phyloP scores from a whole-genome alignment of 495 filamentous ascomycete genomes.

The Penicillium egyptiacum region DNA sequence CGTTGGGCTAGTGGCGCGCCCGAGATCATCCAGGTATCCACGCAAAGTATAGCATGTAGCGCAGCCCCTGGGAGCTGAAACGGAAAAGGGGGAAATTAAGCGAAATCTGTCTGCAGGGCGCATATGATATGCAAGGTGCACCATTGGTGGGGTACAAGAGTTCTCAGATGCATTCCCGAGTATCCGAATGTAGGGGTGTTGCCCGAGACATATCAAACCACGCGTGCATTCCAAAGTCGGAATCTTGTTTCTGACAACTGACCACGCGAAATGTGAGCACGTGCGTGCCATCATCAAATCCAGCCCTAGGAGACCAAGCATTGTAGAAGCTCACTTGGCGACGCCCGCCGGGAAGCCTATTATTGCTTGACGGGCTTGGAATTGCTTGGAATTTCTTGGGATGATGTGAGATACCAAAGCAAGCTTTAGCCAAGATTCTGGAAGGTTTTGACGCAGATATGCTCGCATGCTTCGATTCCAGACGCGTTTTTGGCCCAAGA shows the following conservation, averaged over 20 bases:
- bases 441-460: not conserved
- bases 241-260: not conserved
- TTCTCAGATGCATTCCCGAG: not conserved
- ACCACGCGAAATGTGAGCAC: slow-evolving; percentile 10
- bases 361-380: not conserved
- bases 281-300: not conserved
- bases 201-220: not conserved
- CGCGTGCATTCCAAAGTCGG: not conserved
- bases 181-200: not conserved
- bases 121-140: not conserved
- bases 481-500: not conserved
- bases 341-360: slow-evolving; percentile 3
- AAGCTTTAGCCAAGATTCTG: slow-evolving; percentile 16
- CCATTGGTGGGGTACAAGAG: not conserved
- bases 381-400: not conserved
- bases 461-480: not conserved
- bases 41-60: not conserved
- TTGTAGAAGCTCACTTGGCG: slow-evolving; percentile 18
- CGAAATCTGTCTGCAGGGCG: not conserved
- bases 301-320: slow-evolving; percentile 3
- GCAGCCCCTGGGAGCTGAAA: slow-evolving; percentile 1
- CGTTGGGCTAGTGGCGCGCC: no score
- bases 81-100: not conserved
- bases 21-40: slow-evolving; percentile 7
- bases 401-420: not conserved